Percentiles rank a stretch among this genome's conserved stretches.
These are phyloP conservation scores for Crithidia fasciculata DNA, from an alignment of 208 protist genomes.

Conservation along the genomic window DNA sequence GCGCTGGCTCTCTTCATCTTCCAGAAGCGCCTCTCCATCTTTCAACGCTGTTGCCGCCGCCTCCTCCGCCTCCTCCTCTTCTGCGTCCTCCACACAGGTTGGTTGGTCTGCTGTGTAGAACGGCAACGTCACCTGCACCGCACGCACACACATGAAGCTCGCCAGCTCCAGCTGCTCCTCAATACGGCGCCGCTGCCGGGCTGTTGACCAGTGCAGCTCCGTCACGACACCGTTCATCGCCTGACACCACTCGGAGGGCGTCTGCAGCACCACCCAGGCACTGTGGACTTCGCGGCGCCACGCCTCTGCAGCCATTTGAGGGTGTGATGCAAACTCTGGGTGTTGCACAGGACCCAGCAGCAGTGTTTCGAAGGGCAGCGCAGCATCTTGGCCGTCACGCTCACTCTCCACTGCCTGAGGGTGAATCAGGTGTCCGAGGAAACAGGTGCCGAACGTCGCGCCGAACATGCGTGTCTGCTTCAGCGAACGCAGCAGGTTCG, in stretches of 20 bases:
- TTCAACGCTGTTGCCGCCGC: not conserved
- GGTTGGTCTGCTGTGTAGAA: slow-evolving; percentile 12
- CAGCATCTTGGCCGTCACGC: not conserved
- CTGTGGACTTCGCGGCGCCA: slow-evolving; percentile 20
- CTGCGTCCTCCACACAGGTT: slow-evolving; percentile 4
- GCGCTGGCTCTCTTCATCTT: slow-evolving; percentile 22
- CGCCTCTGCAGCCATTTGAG: slow-evolving; percentile 1
- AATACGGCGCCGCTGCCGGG: slow-evolving; percentile 26
- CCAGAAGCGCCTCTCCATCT: not conserved
- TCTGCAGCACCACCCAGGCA: slow-evolving; percentile 40
- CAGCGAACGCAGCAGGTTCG: slow-evolving; percentile 37
- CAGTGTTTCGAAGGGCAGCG: slow-evolving; percentile 23
- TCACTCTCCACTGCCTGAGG: not conserved
- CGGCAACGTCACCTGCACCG: slow-evolving; percentile 77
- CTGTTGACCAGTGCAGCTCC: slow-evolving; percentile 39
- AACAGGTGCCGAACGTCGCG: slow-evolving; percentile 49
- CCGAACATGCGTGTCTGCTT: slow-evolving; percentile 36
- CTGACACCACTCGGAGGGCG: slow-evolving; percentile 56
- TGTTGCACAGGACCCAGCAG: slow-evolving; percentile 20
- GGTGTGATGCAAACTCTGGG: not conserved
- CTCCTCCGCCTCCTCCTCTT: slow-evolving; percentile 10
- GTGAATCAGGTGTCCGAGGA: slow-evolving; percentile 18
- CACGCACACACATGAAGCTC: slow-evolving; percentile 68
- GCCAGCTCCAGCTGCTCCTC: slow-evolving; percentile 70
- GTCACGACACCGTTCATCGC: slow-evolving; percentile 51